Percentiles rank a stretch among this genome's conserved stretches.
These are phyloP conservation scores for Aspergillus kassunensis DNA, from an alignment of 495 filamentous ascomycete genomes.

Conservation along the genomic window DNA sequence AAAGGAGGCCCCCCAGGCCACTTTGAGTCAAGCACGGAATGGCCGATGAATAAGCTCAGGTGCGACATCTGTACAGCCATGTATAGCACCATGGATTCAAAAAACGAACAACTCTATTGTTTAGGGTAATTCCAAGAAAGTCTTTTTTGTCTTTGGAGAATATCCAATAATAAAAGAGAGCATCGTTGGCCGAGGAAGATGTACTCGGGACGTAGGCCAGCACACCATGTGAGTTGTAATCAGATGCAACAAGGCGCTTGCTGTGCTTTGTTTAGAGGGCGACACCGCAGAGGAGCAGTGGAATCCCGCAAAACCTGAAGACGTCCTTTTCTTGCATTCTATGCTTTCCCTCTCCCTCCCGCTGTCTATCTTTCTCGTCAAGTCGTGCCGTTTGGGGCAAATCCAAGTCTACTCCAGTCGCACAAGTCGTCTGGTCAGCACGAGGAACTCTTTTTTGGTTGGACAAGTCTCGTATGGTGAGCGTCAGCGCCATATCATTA, in stretches of 20 bases:
- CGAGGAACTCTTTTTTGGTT: conserved; percentile 11
- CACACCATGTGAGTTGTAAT: conserved; percentile 28
- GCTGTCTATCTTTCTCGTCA: too few species aligned
- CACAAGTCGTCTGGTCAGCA: conserved; percentile 17
- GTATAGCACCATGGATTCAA: too few species aligned
- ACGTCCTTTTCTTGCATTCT: neutral
- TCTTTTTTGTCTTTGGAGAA: conserved; percentile 17
- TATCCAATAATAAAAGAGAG: conserved; percentile 14
- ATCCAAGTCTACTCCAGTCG: conserved; percentile 1
- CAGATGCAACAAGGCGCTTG: conserved; percentile 14
- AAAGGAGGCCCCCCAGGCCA: neutral
- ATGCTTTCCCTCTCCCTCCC: conserved; percentile 7
- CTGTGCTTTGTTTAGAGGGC: conserved; percentile 12
- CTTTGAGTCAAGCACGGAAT: neutral
- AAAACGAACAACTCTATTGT: conserved; percentile 14
- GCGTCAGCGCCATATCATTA: conserved; percentile 10
- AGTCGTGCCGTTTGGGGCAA: too few species aligned
- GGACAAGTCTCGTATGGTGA: conserved; percentile 20
- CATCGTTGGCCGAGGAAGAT: conserved; percentile 6
- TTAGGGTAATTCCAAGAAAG: conserved; percentile 2
- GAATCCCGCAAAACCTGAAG: too few species aligned
- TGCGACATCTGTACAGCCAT: conserved; percentile 29
- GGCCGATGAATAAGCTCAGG: conserved; percentile 32
- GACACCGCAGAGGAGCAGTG: conserved; percentile 19
- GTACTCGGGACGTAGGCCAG: conserved; percentile 23